Evolutionary conservation across 192 early-diverging fungal species (phyloP).

Genomic region (Mortierella alpina): DNA sequence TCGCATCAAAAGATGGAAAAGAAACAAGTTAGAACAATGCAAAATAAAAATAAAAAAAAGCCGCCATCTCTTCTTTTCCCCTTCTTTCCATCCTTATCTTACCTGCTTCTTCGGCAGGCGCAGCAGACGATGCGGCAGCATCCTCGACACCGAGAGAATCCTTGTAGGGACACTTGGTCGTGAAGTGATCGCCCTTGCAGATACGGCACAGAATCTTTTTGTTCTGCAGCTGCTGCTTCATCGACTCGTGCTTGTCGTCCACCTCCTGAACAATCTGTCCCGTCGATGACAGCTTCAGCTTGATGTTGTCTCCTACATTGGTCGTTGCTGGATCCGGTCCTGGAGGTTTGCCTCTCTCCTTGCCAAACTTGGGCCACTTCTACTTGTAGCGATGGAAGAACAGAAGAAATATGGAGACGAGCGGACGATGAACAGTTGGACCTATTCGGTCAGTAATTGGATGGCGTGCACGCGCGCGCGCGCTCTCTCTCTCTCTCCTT

Average conservation of each 20-base stretch:
- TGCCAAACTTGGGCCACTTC: slow-evolving; percentile 95
- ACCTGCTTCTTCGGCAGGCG: slow-evolving; percentile 59
- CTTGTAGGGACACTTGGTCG: slow-evolving; percentile 98
- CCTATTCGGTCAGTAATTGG: background rate
- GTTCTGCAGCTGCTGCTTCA: slow-evolving; percentile 69
- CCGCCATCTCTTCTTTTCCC: background rate
- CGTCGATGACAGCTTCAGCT: slow-evolving; percentile 82
- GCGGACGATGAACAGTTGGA: background rate
- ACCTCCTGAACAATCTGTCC: slow-evolving; percentile 71
- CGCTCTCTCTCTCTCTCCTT: too few relatives aligned
- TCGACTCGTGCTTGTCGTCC: slow-evolving; percentile 71
- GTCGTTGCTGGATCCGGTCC: slow-evolving; percentile 94
- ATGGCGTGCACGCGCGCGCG: too few relatives aligned
- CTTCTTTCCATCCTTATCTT: slow-evolving; percentile 9
- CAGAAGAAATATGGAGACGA: background rate
- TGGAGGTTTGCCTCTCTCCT: slow-evolving; percentile 75
- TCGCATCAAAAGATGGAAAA: background rate
- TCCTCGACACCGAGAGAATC: slow-evolving; percentile 87
- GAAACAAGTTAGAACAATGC: background rate
- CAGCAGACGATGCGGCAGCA: slow-evolving; percentile 62
- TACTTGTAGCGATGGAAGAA: slow-evolving; percentile 11
- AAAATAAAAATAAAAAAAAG: slow-evolving; percentile 5
- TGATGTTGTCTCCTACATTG: slow-evolving; percentile 86
- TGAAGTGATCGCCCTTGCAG: slow-evolving; percentile 97
- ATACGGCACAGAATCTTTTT: slow-evolving; percentile 94